Conservation (phyloP, 352 stramenopile genomes). For the Pelagophyceae sp. region DNA sequence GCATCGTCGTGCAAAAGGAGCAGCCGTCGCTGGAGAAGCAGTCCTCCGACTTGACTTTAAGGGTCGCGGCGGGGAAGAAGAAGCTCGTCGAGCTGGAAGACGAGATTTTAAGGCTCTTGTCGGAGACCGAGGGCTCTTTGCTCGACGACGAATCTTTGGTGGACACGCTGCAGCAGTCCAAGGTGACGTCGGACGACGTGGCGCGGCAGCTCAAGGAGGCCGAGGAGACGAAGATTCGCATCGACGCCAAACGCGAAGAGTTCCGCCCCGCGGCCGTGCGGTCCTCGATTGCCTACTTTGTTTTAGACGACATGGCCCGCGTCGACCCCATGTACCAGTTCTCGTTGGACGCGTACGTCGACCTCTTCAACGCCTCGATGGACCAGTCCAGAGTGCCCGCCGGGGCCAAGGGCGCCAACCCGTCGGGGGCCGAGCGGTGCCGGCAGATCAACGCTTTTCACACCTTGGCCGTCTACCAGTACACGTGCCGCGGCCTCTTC, state of each 20-base stretch:
- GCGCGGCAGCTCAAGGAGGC: constrained; percentile 78
- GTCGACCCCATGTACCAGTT: constrained; percentile 97
- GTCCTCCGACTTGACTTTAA: constrained; percentile 73
- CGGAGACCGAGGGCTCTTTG: constrained; percentile 75
- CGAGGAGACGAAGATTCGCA: constrained; percentile 88
- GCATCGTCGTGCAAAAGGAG: constrained; percentile 84
- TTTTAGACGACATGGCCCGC: constrained; percentile 83
- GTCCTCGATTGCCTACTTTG: constrained; percentile 89
- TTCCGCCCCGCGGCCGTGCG: constrained; percentile 78
- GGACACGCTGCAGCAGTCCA: constrained; percentile 86
- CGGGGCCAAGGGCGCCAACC: neutral
- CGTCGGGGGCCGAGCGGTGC: constrained; percentile 32
- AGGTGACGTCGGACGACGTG: constrained; percentile 84
- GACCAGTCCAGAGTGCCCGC: constrained; percentile 52
- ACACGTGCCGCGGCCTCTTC: constrained; percentile 85
- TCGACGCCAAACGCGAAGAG: constrained; percentile 79
- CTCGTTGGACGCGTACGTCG: constrained; percentile 83
- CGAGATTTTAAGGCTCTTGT: constrained; percentile 81
- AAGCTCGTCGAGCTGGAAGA: constrained; percentile 90
- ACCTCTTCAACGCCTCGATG: constrained; percentile 87
- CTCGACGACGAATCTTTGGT: constrained; percentile 86
- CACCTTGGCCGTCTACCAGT: constrained; percentile 86
- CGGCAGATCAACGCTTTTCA: constrained; percentile 88
- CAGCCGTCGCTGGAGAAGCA: constrained; percentile 84
- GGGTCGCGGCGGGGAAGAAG: constrained; percentile 80